Base-by-base conservation (phyloP, 768 basidiomycete genomes). In the Hebeloma cylindrosporum region DNA sequence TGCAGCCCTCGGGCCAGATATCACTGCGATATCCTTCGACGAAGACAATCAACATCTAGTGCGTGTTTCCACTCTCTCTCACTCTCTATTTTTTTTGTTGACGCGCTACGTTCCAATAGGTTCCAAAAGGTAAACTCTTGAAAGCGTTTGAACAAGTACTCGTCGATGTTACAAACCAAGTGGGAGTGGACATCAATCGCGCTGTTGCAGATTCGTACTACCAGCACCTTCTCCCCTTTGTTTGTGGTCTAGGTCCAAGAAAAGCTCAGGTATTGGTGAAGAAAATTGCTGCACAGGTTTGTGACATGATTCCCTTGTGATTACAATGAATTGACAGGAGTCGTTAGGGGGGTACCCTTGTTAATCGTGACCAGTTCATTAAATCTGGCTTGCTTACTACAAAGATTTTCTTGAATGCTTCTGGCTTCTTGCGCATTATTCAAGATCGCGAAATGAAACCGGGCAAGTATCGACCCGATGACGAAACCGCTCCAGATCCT, bases 151-250 rank as follows among this genome's bases (percentile, higher is more conserved):
- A 99, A 63, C 83, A 90, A 29, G 84, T 80, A 20, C 70, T 99
- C 27, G 90, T 96, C 45, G 94, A 97, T 62, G 74, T 90, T 20
- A 86, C 89, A 45, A 97, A 94, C 66, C 83, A 82, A 59, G 85
- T 94, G 49, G 96, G 96, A 22, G 93, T 98, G 33, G 94, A 98
- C 62, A 88, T 99, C 70, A 98, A 99, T 62, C 85, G 87, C 22
- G 90, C 92, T 25, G 84, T 93, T 13, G 82, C 82, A 2, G 92
- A 97, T 63, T 56, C 82, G 3, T 96, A 98, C 64, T 93, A 96
- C 60, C 85, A 89, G 53, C 77, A 85, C 40, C 75, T 97, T 23
- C 74, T 99, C 7, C 93, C 88, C 2, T 95, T 90, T 58, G 80
- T 99, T 30, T 83, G 92, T 58, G 96, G 96, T 10, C 74, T 99